Conservation (phyloP, 331 rosid species). For the Prunus yedoensis region DNA sequence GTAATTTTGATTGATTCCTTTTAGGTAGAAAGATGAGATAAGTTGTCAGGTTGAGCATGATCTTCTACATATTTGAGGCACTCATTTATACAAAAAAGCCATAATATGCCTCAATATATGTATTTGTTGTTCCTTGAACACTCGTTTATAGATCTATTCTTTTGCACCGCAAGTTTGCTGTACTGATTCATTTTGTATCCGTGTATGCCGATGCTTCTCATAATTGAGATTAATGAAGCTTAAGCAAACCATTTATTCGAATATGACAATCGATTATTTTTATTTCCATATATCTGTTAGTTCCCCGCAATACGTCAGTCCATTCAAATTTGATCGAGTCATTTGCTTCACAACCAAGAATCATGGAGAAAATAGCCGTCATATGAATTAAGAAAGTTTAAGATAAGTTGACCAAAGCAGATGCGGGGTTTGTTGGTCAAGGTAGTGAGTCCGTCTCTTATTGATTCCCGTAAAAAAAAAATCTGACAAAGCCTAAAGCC, state of each 20-base stretch:
- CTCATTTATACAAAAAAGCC: constrained; percentile 6
- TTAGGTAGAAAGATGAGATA: constrained; percentile 25
- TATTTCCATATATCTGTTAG: no score
- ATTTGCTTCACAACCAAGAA: constrained; percentile 20
- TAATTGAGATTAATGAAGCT: neutral
- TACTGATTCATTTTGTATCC: no score
- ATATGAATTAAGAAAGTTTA: no score
- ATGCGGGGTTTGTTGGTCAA: no score
- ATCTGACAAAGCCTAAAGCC: no score
- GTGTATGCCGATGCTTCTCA: neutral
- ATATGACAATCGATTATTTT: neutral
- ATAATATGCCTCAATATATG: constrained; percentile 16
- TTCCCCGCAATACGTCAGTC: neutral
- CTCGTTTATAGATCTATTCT: neutral
- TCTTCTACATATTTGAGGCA: constrained; percentile 20
- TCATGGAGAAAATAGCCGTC: constrained; percentile 10
- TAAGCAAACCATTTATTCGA: neutral
- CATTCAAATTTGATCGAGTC: constrained; percentile 15
- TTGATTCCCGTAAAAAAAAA: no score
- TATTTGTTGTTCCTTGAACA: constrained; percentile 2
- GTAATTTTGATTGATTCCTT: constrained; percentile 33
- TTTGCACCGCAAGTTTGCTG: no score
- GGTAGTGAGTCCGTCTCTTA: no score
- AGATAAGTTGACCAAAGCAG: no score
- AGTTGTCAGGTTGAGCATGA: constrained; percentile 24